Evolutionary conservation across 2,329 filamentous ascomycete species (phyloP).

Genomic region (Botrytis sinoallii): DNA sequence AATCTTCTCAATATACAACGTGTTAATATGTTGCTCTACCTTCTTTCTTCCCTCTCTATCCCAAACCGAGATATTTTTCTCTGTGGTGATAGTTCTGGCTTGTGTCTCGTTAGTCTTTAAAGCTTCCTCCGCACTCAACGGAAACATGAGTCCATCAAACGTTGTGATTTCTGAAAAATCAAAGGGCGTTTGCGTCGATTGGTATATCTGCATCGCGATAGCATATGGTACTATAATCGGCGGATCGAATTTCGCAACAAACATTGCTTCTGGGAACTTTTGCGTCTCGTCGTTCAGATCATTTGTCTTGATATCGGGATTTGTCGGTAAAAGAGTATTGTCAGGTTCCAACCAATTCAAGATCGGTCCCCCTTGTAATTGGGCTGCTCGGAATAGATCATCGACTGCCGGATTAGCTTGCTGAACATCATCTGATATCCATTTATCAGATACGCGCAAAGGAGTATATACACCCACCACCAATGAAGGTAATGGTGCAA

Average conservation of each 20-base stretch:
- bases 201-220: slow-evolving; percentile 61
- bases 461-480: slow-evolving; percentile 47
- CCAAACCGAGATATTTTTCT: slow-evolving; percentile 46
- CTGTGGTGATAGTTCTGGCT: slow-evolving; percentile 52
- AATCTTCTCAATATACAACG: slow-evolving; percentile 67
- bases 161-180: slow-evolving; percentile 51
- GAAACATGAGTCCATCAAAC: slow-evolving; percentile 52
- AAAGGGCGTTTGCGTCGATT: slow-evolving; percentile 55
- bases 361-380: slow-evolving; percentile 39
- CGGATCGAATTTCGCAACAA: slow-evolving; percentile 71
- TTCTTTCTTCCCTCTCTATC: slow-evolving; percentile 30
- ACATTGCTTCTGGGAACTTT: slow-evolving; percentile 68
- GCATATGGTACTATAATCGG: slow-evolving; percentile 66
- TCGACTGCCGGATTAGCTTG: slow-evolving; percentile 51
- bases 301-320: slow-evolving; percentile 45
- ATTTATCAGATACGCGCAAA: slow-evolving; percentile 68
- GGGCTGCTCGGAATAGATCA: slow-evolving; percentile 40
- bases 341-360: slow-evolving; percentile 73
- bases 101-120: slow-evolving; percentile 50
- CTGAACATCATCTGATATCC: slow-evolving; percentile 67
- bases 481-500: slow-evolving; percentile 47
- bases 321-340: slow-evolving; percentile 53
- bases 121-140: slow-evolving; percentile 45
- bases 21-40: slow-evolving; percentile 50
- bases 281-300: slow-evolving; percentile 54